Conservation (phyloP, 2,329 filamentous ascomycete genomes). For the Sarocladiaceae sp. region DNA sequence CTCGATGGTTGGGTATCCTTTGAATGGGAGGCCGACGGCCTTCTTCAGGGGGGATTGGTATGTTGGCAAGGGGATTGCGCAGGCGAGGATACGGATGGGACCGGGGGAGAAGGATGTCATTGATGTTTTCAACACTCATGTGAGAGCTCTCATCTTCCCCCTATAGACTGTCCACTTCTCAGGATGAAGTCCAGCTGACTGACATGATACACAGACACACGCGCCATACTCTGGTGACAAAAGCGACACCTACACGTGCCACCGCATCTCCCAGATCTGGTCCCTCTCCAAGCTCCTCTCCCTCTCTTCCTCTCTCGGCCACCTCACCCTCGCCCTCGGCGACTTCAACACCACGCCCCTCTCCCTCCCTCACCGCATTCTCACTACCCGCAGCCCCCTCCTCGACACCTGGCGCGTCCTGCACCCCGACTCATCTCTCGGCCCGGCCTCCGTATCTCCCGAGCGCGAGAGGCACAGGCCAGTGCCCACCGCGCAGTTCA, state of each 20-base stretch:
- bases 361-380: constrained; percentile 75
- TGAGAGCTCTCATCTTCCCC: too few species aligned
- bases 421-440: constrained; percentile 78
- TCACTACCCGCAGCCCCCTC: constrained; percentile 66
- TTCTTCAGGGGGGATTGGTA: constrained; percentile 96
- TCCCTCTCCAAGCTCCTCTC: constrained; percentile 86
- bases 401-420: constrained; percentile 79
- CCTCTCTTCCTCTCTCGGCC: constrained; percentile 70
- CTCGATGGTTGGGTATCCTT: constrained; percentile 77
- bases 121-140: constrained; percentile 91
- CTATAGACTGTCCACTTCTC: too few species aligned
- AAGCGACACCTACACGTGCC: constrained; percentile 68
- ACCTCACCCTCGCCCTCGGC: constrained; percentile 78
- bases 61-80: constrained; percentile 89
- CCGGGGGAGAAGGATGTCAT: constrained; percentile 57
- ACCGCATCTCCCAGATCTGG: constrained; percentile 91
- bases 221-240: constrained; percentile 67
- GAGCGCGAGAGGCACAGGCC: constrained; percentile 59
- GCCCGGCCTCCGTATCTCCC: constrained; percentile 59
- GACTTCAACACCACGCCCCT: constrained; percentile 97
- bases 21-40: constrained; percentile 88
- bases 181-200: too few species aligned
- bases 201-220: constrained; percentile 47
- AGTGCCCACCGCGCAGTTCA: constrained; percentile 70
- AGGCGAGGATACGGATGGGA: constrained; percentile 70